These are phyloP conservation scores for Cryptococcus hybrid DNA, from an alignment of 1,284 basidiomycete genomes.

Conservation along the genomic window DNA sequence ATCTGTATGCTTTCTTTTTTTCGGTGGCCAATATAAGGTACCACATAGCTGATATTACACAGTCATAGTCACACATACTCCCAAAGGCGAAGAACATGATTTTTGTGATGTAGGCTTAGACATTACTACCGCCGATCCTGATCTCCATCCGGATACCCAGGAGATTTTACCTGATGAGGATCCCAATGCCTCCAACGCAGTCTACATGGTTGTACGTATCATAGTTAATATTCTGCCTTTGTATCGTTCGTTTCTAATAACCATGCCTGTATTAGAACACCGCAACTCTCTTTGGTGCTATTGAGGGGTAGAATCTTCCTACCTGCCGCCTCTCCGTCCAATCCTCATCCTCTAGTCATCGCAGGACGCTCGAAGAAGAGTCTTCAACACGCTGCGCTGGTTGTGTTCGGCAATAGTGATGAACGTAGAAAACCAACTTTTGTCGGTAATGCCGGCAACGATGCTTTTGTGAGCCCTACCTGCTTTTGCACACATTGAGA, in stretches of 20 bases:
- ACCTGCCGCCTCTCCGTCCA: neutral
- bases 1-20: constrained; percentile 24
- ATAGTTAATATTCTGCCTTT: neutral
- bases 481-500: neutral
- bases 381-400: constrained; percentile 19
- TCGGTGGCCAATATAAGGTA: neutral
- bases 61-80: constrained; percentile 19
- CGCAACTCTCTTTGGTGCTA: constrained; percentile 32
- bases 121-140: neutral
- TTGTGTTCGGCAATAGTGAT: constrained; percentile 22
- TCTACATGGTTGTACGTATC: constrained; percentile 31
- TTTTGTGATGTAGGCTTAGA: constrained; percentile 14
- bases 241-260: too few species aligned
- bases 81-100: constrained; percentile 16
- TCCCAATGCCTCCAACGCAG: constrained; percentile 18
- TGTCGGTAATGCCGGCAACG: constrained; percentile 37
- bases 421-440: constrained; percentile 8
- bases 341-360: neutral
- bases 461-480: constrained; percentile 28
- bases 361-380: constrained; percentile 13
- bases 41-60: neutral
- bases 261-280: constrained; percentile 25
- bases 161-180: constrained; percentile 21
- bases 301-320: constrained; percentile 18
- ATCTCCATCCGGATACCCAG: constrained; percentile 22